Evolutionary conservation across 495 filamentous ascomycete genomes (phyloP), one percentile per base, ranked within the genome.

Genomic region (Cercophora samala): DNA sequence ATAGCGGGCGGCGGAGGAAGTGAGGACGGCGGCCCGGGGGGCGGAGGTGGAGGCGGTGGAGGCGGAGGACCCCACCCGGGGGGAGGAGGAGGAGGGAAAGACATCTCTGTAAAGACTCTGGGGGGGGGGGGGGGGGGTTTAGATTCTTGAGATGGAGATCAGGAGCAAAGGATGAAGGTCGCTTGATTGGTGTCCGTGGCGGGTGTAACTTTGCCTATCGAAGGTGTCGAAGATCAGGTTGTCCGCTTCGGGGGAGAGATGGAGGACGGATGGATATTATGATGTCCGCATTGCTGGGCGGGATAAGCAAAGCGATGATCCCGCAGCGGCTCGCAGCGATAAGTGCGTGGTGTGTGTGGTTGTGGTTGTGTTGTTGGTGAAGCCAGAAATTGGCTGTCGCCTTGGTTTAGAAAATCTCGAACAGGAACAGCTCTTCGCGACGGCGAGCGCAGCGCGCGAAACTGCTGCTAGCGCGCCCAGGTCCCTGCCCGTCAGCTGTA

Each of bases 1-100:
- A 87, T 85, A 52, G 83, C 78, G 19, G 84, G 81, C 32, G 82
- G 83, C 73, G 91, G 88, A 6, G 92, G 89, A 25, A 91, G 89
- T 66, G 91, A 90, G 68, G 89, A 89, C 54, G 87, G 83, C 67
- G 89, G 88, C 73, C 89, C 90, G 29, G 91, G 90, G 53, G 92
- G 92, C 59, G 92, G 91, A 65, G 92, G 91, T 64, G 91, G 91
- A 65, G 85, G 85, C 2, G 85, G 81, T 19, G 86, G 79, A 24
- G 74, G 74, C 23, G 83, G 79, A 52, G 78, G 75, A 37, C 76
- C 75, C 72, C 75, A 78, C 60, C 81, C 83, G 82, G 83, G 86
- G 53, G 84, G 83, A 63, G 82, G 82, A 56, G 85, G 84, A 63
- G 86, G 86, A n/a, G 86, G 86, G 32, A 87, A 92, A 68, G 91